These are phyloP conservation scores for Colletotrichum sp. DNA, from an alignment of 2,329 filamentous ascomycete species.

Conservation along the genomic window DNA sequence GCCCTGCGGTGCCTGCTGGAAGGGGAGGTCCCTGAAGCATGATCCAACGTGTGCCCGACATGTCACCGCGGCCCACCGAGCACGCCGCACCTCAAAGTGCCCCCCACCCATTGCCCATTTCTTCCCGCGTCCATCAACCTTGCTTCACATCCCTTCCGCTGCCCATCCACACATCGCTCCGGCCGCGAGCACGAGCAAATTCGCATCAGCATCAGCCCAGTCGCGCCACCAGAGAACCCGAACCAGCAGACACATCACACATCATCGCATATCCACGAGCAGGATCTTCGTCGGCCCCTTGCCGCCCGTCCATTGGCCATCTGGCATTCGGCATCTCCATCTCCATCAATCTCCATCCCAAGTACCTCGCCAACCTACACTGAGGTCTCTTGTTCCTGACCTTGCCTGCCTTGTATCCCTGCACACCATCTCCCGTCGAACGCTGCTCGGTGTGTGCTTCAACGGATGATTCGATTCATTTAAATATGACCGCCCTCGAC, in stretches of 20 bases:
- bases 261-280: background rate
- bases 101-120: background rate
- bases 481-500: slow-evolving; percentile 7
- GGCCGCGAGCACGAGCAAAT: background rate
- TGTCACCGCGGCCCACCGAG: slow-evolving; percentile 16
- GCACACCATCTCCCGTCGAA: background rate
- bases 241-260: slow-evolving; percentile 4
- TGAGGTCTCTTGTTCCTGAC: background rate
- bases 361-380: background rate
- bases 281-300: background rate
- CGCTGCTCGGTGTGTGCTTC: background rate
- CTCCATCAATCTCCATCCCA: background rate
- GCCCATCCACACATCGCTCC: background rate
- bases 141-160: background rate
- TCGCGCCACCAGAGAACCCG: background rate
- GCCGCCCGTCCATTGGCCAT: background rate
- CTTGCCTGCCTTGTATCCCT: background rate
- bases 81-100: background rate
- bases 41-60: slow-evolving; percentile 9
- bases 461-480: background rate
- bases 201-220: background rate
- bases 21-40: background rate
- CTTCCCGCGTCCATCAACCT: slow-evolving; percentile 7
- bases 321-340: slow-evolving; percentile 16
- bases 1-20: background rate